These are phyloP conservation scores for Chalaropsis ovoidea DNA, from an alignment of 2,329 filamentous ascomycete species.

Conservation along the genomic window DNA sequence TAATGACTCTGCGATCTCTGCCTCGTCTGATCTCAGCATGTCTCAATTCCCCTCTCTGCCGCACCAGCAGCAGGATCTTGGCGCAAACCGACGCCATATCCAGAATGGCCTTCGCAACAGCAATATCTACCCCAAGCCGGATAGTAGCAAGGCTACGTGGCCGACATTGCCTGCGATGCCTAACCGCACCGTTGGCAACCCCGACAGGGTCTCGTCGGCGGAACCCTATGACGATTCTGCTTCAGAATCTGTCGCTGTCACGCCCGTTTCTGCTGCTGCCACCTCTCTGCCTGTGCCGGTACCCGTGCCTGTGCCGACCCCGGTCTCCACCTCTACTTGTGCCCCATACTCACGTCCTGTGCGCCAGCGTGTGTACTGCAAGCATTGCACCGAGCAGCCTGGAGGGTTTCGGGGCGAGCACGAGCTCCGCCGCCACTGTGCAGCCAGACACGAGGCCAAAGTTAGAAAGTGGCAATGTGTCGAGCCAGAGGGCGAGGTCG, in stretches of 20 bases:
- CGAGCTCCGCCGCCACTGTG: slow-evolving; percentile 60
- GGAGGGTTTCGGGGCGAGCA: slow-evolving; percentile 80
- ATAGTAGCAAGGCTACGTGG: slow-evolving; percentile 8
- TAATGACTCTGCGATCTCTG: not conserved
- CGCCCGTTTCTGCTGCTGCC: not conserved
- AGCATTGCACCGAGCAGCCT: slow-evolving; percentile 58
- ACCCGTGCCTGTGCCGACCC: not conserved
- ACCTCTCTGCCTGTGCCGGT: not conserved
- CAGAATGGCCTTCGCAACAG: slow-evolving; percentile 34
- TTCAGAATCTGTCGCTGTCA: not conserved
- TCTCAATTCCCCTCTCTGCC: not conserved
- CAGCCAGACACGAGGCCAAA: slow-evolving; percentile 50
- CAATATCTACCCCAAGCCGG: slow-evolving; percentile 40
- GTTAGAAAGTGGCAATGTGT: slow-evolving; percentile 51
- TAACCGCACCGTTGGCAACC: not conserved
- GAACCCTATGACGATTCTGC: not conserved
- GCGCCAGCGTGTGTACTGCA: slow-evolving; percentile 47
- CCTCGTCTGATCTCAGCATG: not conserved
- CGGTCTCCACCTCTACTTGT: not conserved
- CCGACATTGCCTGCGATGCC: not conserved
- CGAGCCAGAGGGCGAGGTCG: slow-evolving; percentile 37
- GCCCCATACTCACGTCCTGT: slow-evolving; percentile 10
- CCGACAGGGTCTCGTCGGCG: not conserved
- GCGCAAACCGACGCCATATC: slow-evolving; percentile 33
- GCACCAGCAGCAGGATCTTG: not conserved